A percentile compares a stretch with the other conserved stretches of the same genome.
These are phyloP conservation scores for Suhomyces taliae DNA, from an alignment of 1,139 yeast species.

Conservation along the genomic window DNA sequence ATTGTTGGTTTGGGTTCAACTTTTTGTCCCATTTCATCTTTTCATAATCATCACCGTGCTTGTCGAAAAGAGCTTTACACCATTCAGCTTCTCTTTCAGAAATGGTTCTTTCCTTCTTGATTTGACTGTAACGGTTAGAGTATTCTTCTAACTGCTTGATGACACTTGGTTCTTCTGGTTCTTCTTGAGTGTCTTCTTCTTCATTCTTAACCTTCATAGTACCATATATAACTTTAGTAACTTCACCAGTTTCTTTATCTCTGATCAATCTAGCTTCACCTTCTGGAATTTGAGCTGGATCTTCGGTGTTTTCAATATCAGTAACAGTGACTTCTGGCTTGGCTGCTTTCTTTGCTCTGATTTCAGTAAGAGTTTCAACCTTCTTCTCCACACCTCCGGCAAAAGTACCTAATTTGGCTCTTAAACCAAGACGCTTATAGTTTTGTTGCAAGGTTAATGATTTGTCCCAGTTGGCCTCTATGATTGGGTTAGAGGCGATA, in stretches of 20 bases:
- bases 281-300: conserved; percentile 62
- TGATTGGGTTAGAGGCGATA: conserved; percentile 72
- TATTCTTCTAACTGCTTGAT: conserved; percentile 68
- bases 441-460: conserved; percentile 80
- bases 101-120: conserved; percentile 53
- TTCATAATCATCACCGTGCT: conserved; percentile 84
- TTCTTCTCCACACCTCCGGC: conserved; percentile 69
- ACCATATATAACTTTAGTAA: conserved; percentile 70
- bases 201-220: conserved; percentile 35
- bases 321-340: conserved; percentile 34
- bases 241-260: conserved; percentile 68
- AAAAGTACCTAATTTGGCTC: conserved; percentile 60
- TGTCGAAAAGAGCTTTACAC: conserved; percentile 62
- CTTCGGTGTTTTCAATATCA: conserved; percentile 43
- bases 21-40: conserved; percentile 93
- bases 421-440: conserved; percentile 73
- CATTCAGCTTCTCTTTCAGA: conserved; percentile 77
- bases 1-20: conserved; percentile 78
- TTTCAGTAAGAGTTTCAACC: conserved; percentile 40
- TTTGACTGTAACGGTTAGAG: conserved; percentile 52
- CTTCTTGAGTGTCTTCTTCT: conserved; percentile 22
- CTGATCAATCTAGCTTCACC: conserved; percentile 83
- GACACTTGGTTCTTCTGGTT: conserved; percentile 37
- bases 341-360: conserved; percentile 26
- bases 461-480: conserved; percentile 89